Percentiles rank a stretch among this genome's conserved stretches.
phyloP scores from a whole-genome alignment of 2,329 filamentous ascomycete species.

The Alternaria viburni region DNA sequence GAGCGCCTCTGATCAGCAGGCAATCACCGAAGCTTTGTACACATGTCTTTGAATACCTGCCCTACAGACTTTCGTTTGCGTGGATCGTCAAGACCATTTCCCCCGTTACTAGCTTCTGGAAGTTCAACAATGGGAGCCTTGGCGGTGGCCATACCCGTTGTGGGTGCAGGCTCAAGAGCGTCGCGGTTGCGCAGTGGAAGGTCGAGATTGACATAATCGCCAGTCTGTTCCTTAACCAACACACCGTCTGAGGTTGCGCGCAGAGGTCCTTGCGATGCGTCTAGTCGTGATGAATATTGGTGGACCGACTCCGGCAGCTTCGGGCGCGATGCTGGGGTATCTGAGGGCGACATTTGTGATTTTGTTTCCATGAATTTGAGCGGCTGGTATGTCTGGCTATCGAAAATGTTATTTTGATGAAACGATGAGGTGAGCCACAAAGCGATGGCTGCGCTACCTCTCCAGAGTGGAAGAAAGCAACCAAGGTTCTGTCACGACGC shows the following conservation, averaged over 20 bases:
- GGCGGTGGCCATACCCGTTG: neutral
- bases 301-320: neutral
- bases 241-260: constrained; percentile 9
- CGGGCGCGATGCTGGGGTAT: neutral
- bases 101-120: constrained; percentile 17
- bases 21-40: neutral
- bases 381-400: neutral
- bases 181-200: neutral
- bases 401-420: neutral
- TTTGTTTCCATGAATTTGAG: neutral
- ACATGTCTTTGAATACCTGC: neutral
- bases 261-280: neutral
- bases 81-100: constrained; percentile 7
- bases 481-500: neutral
- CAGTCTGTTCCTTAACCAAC: constrained; percentile 10
- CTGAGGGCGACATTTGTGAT: neutral
- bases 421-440: neutral
- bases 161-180: neutral
- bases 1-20: neutral
- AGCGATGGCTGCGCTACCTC: neutral
- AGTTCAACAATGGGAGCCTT: neutral
- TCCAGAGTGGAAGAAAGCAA: neutral
- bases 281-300: neutral
- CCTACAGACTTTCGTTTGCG: neutral
- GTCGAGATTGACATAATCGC: constrained; percentile 13